phyloP scores from a whole-genome alignment of 495 filamentous ascomycete genomes.

The Penicillium cosmopolitanum region DNA sequence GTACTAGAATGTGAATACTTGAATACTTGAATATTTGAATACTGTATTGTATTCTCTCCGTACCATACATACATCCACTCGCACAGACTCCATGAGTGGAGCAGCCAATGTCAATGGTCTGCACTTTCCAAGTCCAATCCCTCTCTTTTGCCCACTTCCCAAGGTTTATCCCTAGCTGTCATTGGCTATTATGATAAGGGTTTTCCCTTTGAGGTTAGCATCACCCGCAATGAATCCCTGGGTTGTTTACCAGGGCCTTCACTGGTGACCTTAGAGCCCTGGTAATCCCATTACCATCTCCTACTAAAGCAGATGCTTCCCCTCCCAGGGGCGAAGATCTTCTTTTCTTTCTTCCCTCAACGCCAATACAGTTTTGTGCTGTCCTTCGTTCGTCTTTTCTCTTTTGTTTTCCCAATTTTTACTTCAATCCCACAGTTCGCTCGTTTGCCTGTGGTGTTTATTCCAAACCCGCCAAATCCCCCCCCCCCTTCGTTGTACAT shows the following conservation, averaged over 20 bases:
- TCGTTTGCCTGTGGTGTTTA: slow-evolving; percentile 28
- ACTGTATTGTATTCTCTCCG: neutral
- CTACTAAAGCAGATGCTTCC: neutral
- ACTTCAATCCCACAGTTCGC: slow-evolving; percentile 24
- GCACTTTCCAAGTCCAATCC: neutral
- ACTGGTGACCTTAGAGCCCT: neutral
- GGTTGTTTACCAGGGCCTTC: slow-evolving; percentile 6
- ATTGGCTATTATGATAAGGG: neutral
- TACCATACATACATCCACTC: neutral
- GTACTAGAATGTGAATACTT: neutral
- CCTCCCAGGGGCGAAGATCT: neutral
- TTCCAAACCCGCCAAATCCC: neutral
- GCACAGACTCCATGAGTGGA: slow-evolving; percentile 4
- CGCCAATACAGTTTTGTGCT: slow-evolving; percentile 8
- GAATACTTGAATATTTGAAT: too few species aligned
- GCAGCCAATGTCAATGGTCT: slow-evolving; percentile 7
- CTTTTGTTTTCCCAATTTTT: slow-evolving; percentile 4
- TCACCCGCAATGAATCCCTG: slow-evolving; percentile 7
- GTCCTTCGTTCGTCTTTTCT: slow-evolving; percentile 20
- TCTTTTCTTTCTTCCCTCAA: slow-evolving; percentile 3
- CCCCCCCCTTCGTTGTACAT: slow-evolving; percentile 20
- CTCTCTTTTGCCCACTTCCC: neutral
- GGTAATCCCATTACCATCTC: slow-evolving; percentile 10
- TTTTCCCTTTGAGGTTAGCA: slow-evolving; percentile 1
- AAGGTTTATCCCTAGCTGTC: neutral